Evolutionary conservation across 768 basidiomycete species (phyloP).

Genomic region (Trametes elegans): DNA sequence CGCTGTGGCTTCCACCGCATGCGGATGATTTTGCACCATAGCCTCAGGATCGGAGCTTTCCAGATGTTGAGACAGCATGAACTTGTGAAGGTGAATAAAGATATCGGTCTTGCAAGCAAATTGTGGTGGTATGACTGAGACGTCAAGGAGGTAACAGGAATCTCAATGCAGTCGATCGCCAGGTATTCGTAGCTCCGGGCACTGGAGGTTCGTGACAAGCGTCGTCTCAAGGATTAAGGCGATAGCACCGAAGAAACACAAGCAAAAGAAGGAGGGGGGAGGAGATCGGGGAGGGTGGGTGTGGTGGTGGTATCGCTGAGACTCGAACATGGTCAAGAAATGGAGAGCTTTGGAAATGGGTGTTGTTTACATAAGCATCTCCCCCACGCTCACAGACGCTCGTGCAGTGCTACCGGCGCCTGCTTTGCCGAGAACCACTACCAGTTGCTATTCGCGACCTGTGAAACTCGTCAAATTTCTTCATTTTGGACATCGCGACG

Average conservation of each 20-base stretch:
- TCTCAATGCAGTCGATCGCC: no score
- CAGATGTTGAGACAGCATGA: constrained; percentile 1
- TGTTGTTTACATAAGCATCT: constrained; percentile 11
- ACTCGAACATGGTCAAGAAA: constrained; percentile 16
- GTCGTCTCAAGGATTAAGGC: not conserved
- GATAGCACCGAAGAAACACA: not conserved
- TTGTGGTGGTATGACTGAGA: no score
- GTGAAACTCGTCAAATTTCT: constrained; percentile 11
- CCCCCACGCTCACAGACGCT: not conserved
- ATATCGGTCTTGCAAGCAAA: not conserved
- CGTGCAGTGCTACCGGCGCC: not conserved
- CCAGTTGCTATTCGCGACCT: constrained; percentile 1
- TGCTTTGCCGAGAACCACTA: constrained; percentile 1
- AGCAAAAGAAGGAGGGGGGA: not conserved
- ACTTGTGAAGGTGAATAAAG: not conserved
- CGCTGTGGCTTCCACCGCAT: not conserved
- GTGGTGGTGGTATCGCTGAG: constrained; percentile 18
- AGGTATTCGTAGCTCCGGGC: constrained; percentile 1
- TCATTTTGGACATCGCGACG: constrained; percentile 1
- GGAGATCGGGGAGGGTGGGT: not conserved
- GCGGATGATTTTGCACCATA: not conserved
- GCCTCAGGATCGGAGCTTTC: not conserved
- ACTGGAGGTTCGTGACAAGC: not conserved
- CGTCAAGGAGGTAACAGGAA: no score
- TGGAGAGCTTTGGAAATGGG: constrained; percentile 4